Percentiles rank a stretch among this genome's conserved stretches.
Evolutionary conservation across 805 yeast species (phyloP).

Genomic region (Kluyveromyces lactis): DNA sequence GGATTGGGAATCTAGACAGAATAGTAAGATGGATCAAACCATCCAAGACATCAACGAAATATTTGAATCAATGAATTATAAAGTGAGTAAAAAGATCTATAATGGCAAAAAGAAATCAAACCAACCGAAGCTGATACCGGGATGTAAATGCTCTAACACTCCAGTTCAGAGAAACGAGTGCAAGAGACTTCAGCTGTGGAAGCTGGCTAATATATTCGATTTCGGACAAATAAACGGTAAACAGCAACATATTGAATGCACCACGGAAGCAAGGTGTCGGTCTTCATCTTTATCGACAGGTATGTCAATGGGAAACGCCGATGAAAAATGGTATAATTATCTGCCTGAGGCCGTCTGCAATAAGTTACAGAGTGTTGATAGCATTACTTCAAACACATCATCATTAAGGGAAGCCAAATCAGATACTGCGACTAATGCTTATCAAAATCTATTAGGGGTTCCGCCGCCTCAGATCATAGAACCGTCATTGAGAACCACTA

Average conservation of each 20-base stretch:
- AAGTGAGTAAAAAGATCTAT: not conserved
- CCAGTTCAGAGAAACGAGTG: not conserved
- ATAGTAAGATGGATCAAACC: conserved; percentile 1
- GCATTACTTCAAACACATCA: not conserved
- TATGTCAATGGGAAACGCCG: not conserved
- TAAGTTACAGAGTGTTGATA: not conserved
- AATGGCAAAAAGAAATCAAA: conserved; percentile 1
- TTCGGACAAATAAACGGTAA: not conserved
- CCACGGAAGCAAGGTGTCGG: no score
- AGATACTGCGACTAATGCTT: not conserved
- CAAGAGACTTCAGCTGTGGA: not conserved
- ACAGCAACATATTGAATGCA: not conserved
- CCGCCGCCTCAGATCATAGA: conserved; percentile 4
- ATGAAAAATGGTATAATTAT: not conserved
- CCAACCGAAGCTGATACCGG: not conserved
- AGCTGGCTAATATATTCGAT: conserved; percentile 7
- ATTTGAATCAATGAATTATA: conserved; percentile 3
- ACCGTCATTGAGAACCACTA: not conserved
- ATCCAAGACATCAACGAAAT: conserved; percentile 1
- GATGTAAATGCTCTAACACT: not conserved
- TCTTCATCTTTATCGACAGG: no score
- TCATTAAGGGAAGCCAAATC: not conserved
- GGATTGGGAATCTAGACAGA: conserved; percentile 4
- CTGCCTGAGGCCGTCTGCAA: not conserved
- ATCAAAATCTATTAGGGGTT: conserved; percentile 3